Evolutionary conservation across 2,329 filamentous ascomycete species (phyloP).

Genomic region (Simplicillium aogashimaense): DNA sequence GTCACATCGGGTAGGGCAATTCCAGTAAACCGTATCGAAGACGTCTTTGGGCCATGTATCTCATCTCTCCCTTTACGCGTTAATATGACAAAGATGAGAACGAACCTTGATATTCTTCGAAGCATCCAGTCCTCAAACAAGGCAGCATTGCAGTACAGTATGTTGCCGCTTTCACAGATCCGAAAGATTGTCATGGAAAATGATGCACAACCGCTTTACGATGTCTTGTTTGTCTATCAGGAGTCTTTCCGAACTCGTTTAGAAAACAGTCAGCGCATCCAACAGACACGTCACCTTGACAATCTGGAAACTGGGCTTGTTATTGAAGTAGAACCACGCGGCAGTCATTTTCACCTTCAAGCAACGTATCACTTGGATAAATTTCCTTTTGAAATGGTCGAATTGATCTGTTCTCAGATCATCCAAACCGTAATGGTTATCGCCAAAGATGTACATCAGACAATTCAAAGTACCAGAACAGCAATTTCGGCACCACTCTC

Average conservation of each 20-base stretch:
- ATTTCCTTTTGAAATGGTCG: slow-evolving; percentile 45
- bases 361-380: slow-evolving; percentile 35
- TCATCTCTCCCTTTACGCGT: slow-evolving; percentile 64
- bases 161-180: slow-evolving; percentile 59
- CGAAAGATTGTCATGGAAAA: slow-evolving; percentile 47
- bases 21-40: slow-evolving; percentile 60
- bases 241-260: slow-evolving; percentile 46
- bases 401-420: slow-evolving; percentile 51
- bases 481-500: not conserved
- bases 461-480: not conserved
- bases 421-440: slow-evolving; percentile 33
- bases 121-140: slow-evolving; percentile 57
- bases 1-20: slow-evolving; percentile 75
- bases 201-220: slow-evolving; percentile 54
- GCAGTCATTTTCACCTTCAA: slow-evolving; percentile 28
- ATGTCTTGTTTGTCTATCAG: slow-evolving; percentile 77
- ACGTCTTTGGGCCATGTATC: slow-evolving; percentile 71
- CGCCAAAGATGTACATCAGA: slow-evolving; percentile 12
- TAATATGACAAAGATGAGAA: slow-evolving; percentile 40
- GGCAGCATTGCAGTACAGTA: slow-evolving; percentile 52
- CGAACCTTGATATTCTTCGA: slow-evolving; percentile 50
- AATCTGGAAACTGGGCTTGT: slow-evolving; percentile 67
- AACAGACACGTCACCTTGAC: slow-evolving; percentile 53
- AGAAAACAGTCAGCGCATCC: slow-evolving; percentile 26
- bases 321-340: slow-evolving; percentile 62